phyloP scores from a whole-genome alignment of 1,284 basidiomycete genomes.

The Meira miltonrushii region DNA sequence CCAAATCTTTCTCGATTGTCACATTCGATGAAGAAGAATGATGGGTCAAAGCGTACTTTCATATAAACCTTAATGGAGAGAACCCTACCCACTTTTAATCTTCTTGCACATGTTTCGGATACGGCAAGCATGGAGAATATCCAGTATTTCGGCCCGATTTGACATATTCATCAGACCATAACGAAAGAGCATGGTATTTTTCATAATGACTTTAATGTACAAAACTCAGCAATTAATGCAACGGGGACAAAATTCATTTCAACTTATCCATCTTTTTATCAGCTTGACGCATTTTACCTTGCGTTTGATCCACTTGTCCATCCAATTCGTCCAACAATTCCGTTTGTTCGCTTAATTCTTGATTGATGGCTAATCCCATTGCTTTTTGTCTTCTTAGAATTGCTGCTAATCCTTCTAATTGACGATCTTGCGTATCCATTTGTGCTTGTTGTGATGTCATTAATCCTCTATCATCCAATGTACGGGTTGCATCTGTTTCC shows the following conservation, averaged over 20 bases:
- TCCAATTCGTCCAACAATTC: slow-evolving; percentile 77
- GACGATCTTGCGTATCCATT: slow-evolving; percentile 76
- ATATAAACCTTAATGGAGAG: too few species aligned
- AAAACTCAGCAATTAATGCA: too few species aligned
- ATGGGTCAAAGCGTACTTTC: too few species aligned
- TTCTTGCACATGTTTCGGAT: too few species aligned
- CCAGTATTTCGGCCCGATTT: too few species aligned
- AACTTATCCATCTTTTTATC: slow-evolving; percentile 67
- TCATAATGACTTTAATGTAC: too few species aligned
- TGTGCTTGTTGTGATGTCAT: slow-evolving; percentile 72
- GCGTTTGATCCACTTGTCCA: slow-evolving; percentile 67
- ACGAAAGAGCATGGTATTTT: too few species aligned
- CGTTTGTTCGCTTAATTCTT: slow-evolving; percentile 77
- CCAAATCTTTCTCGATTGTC: too few species aligned
- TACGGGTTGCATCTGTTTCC: slow-evolving; percentile 79
- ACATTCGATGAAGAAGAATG: too few species aligned
- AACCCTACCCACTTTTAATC: too few species aligned
- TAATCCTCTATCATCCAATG: slow-evolving; percentile 75
- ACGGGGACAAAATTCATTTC: slow-evolving; percentile 2
- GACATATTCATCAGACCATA: too few species aligned
- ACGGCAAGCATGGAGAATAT: too few species aligned
- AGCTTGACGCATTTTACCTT: slow-evolving; percentile 69
- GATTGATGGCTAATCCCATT: slow-evolving; percentile 78
- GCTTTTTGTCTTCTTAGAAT: slow-evolving; percentile 79
- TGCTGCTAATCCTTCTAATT: slow-evolving; percentile 71